Conservation (phyloP, 768 basidiomycete species). For the Phylloporus sp. region DNA sequence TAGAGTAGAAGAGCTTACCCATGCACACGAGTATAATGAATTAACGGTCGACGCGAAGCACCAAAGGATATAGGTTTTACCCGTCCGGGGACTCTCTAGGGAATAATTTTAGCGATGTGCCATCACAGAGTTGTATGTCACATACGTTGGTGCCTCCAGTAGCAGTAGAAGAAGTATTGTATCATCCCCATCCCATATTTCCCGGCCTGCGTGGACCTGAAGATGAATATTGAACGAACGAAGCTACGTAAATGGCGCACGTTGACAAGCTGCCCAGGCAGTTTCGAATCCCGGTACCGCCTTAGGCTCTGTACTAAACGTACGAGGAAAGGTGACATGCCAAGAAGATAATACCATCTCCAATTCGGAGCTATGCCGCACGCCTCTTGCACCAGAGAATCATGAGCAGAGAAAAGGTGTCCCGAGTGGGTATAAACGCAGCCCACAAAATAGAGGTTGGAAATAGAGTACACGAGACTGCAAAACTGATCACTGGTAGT, state of each 20-base stretch:
- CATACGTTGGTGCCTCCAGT: slow-evolving; percentile 69
- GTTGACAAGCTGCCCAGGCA: slow-evolving; percentile 81
- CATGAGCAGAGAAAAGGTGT: slow-evolving; percentile 7
- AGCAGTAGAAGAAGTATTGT: slow-evolving; percentile 61
- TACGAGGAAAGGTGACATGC: slow-evolving; percentile 61
- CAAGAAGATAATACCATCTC: slow-evolving; percentile 56
- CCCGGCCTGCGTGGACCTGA: slow-evolving; percentile 53
- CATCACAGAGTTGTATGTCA: not conserved
- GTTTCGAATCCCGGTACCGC: slow-evolving; percentile 76
- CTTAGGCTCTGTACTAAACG: slow-evolving; percentile 84
- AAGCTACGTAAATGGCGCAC: slow-evolving; percentile 38
- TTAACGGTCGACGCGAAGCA: slow-evolving; percentile 58
- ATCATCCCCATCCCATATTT: slow-evolving; percentile 73
- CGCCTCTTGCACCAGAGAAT: slow-evolving; percentile 37
- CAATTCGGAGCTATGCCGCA: slow-evolving; percentile 47
- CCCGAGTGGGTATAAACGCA: slow-evolving; percentile 57
- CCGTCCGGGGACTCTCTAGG: slow-evolving; percentile 32
- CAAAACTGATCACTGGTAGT: slow-evolving; percentile 69
- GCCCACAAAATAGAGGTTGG: slow-evolving; percentile 65
- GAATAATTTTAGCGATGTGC: not conserved
- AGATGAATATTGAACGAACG: not conserved
- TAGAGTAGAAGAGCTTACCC: slow-evolving; percentile 52
- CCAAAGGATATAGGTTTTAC: slow-evolving; percentile 60
- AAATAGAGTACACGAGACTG: slow-evolving; percentile 70
- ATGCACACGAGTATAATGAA: slow-evolving; percentile 66